Base-by-base conservation (phyloP, 2,329 filamentous ascomycete species). In the Beauveria rudraprayagi region DNA sequence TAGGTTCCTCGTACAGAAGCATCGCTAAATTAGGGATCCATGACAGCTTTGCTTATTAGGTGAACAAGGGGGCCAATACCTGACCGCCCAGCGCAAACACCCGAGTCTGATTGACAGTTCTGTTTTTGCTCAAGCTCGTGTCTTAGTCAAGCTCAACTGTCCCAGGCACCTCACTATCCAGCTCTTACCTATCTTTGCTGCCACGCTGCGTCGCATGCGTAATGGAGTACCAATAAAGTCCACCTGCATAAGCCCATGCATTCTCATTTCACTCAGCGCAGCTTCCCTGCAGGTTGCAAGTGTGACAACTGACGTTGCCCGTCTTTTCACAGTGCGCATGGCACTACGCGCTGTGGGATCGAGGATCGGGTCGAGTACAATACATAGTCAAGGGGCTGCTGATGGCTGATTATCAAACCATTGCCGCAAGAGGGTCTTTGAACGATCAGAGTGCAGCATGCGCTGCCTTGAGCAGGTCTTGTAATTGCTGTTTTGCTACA, bases 241-340 rank as follows among this genome's bases (percentile, higher is more conserved):
- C 34, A 43, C 56, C 56, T 58, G 56, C 56, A 50, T 50, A 34
- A 52, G 56, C 47, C 56, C n/a, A 59, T 51, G 47, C 6, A 30
- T 43, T 22, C 47, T 59, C 56, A 59, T 59, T 59, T 59, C 24
- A 52, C 37, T 57, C 55, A 34, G 11, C 19, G 30, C 46, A 28
- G 30, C 28, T 46, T 30, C 56, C 56, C 56, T 58, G 56, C 47
- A 59, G 37, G 37, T 43, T 37, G n/a, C 46, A 9, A 7, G 34
- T 30, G 56, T 43, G 47, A 59, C 46, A 51, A 44, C 40, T 14
- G 30, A 34, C n/a, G 14, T 41, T 40, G 17, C 44, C 16, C 11
- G n/a, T 2, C 19, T 5, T 5, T 37, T 22, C 11, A n/a, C 44
- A 2, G 19, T 26, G 44, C 7, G 30, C 28, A 19, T 4, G 26